Conservation (phyloP, 169 alveolate species). For the Plasmodium adleri region DNA sequence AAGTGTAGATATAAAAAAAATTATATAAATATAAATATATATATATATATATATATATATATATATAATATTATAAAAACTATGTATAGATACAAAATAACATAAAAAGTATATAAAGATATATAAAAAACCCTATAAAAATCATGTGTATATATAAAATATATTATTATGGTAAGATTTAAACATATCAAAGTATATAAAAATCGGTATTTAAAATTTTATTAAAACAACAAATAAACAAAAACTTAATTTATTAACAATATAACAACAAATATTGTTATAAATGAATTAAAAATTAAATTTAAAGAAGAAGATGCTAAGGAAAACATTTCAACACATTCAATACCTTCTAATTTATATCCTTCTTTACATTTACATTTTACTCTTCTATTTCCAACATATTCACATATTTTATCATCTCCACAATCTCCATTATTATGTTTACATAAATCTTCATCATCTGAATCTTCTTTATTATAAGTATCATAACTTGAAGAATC, state of each 20-base stretch:
- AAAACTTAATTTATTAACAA: constrained; percentile 24
- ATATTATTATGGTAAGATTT: too few relatives aligned
- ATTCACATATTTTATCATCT: constrained; percentile 37
- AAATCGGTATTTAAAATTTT: too few relatives aligned
- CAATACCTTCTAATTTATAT: constrained; percentile 26
- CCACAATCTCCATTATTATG: constrained; percentile 71
- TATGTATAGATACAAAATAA: too few relatives aligned
- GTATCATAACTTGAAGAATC: neutral
- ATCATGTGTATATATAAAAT: too few relatives aligned
- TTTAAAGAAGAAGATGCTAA: constrained; percentile 19
- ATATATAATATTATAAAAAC: too few relatives aligned
- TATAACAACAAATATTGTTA: constrained; percentile 14
- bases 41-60: too few relatives aligned
- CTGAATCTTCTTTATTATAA: neutral
- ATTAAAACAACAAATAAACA: neutral
- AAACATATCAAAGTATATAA: too few relatives aligned
- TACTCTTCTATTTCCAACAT: constrained; percentile 16
- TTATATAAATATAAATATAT: too few relatives aligned
- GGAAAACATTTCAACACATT: constrained; percentile 23
- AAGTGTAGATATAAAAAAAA: too few relatives aligned
- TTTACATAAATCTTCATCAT: constrained; percentile 11
- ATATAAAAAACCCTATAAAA: too few relatives aligned
- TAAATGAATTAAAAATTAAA: constrained; percentile 18
- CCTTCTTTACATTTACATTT: constrained; percentile 49
- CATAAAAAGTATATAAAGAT: too few relatives aligned